phyloP scores from a whole-genome alignment of 208 protist genomes.

The Entamoeba histolytica region DNA sequence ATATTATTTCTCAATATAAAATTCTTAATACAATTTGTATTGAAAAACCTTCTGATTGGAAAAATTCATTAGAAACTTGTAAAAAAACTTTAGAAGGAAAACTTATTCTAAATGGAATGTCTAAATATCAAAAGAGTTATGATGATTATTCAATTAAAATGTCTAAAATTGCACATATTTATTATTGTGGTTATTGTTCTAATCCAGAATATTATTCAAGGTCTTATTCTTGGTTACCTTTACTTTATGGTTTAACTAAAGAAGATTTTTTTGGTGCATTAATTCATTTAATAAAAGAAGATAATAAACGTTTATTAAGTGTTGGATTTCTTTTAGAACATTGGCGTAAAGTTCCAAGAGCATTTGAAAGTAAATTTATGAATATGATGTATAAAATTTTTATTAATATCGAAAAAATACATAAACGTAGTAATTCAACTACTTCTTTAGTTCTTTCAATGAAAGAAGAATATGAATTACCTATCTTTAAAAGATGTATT shows the following conservation, averaged over 20 bases:
- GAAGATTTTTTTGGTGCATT: not conserved
- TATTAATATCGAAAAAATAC: too few species aligned
- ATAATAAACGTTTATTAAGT: not conserved
- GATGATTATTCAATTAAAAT: not conserved
- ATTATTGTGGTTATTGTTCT: not conserved
- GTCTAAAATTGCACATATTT: not conserved
- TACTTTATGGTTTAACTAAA: not conserved
- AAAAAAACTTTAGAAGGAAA: not conserved
- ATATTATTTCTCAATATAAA: not conserved
- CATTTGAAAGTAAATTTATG: not conserved
- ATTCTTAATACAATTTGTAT: not conserved
- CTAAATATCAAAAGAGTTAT: not conserved
- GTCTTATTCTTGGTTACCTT: not conserved
- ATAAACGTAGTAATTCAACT: too few species aligned
- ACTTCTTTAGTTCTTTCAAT: too few species aligned
- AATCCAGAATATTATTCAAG: not conserved
- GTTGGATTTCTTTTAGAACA: not conserved
- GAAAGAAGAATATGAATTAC: not conserved
- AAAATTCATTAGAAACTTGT: not conserved
- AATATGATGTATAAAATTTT: too few species aligned
- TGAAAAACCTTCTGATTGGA: not conserved
- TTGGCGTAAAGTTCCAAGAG: not conserved
- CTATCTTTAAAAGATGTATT: not conserved
- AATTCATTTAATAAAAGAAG: not conserved
- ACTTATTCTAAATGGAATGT: not conserved